Conservation (phyloP, 352 stramenopile genomes). For the Globisporangium okanoganense region DNA sequence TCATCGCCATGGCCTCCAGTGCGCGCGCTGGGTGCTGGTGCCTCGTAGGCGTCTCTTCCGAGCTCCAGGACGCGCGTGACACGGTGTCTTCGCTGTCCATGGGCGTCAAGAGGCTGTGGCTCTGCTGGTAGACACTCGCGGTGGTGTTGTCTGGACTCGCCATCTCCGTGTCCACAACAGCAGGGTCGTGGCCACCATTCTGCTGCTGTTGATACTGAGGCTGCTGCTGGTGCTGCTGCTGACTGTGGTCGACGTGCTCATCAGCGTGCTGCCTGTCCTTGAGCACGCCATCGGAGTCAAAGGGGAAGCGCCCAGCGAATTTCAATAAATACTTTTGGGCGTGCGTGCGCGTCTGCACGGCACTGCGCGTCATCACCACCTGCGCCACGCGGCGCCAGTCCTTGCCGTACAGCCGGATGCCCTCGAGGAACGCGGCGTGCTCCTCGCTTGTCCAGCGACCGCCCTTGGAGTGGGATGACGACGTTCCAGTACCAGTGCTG, state of each 20-base stretch:
- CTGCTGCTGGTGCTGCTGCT: background rate
- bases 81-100: background rate
- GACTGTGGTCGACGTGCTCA: background rate
- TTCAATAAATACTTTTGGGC: constrained; percentile 93
- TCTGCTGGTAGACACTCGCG: background rate
- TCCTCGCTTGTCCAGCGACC: constrained; percentile 88
- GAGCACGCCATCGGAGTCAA: constrained; percentile 40
- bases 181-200: background rate
- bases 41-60: constrained; percentile 20
- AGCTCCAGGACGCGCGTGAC: constrained; percentile 28
- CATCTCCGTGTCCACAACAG: background rate
- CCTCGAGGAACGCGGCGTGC: constrained; percentile 82
- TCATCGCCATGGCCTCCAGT: constrained; percentile 67
- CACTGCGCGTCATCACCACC: constrained; percentile 77
- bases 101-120: constrained; percentile 9
- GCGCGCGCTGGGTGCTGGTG: constrained; percentile 12
- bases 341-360: constrained; percentile 87
- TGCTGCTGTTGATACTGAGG: constrained; percentile 16
- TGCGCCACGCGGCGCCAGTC: constrained; percentile 84
- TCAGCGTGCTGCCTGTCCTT: constrained; percentile 31
- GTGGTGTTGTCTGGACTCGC: background rate
- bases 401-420: constrained; percentile 85
- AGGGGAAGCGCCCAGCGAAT: constrained; percentile 78
- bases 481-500: background rate
- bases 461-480: constrained; percentile 48